Evolutionary conservation across 1,284 basidiomycete genomes (phyloP), one percentile per base, ranked within the genome.

Genomic region (Pseudozyma sp.): DNA sequence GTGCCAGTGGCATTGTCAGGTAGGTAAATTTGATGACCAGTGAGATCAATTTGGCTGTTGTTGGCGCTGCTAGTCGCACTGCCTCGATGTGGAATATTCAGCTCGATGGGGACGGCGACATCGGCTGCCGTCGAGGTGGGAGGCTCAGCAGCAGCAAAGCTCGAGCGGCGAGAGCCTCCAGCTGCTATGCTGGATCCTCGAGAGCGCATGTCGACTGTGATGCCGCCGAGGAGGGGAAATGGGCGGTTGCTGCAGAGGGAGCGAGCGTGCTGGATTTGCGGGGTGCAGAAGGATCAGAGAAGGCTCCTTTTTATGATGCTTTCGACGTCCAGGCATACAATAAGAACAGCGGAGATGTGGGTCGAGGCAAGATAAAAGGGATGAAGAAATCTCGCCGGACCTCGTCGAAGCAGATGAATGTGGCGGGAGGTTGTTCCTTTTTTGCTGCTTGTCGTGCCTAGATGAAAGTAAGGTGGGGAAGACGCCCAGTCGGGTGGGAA

Each of bases 1-100:
- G 37, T 59, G 5, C 39, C 34, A 5, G 44, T 29, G 11, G 31
- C 35, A 40, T 50, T 31, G 8, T 52, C 48, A n/a, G 64, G 59
- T 1, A 72, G 69, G 29, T 60, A 65, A 40, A 72, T 68, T 29
- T 72, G 69, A n/a, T 68, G 64, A 17, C 69, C 69, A 3, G 64
- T 60, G 31, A 72, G 64, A n/a, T 67, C 64, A 31, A 54, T n/a
- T 17, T 64, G 69, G 44, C 64, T 67, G 55, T 50, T 57, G 43
- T 62, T 63, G 53, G 58, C 54, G 52, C 63, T 66, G 50, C 53
- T 61, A 49, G 24, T 54, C 17, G 52, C 57, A 10, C 49, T 60
- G 61, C n/a, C 45, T 19, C 50, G 49, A 9, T 53, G 43, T 1
- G 69, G 53, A 13, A 68, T 31, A 50, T 57, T 59, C 53, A 72